Percentiles rank a stretch among this genome's conserved stretches.
Conservation (phyloP, 2,329 filamentous ascomycete species). For the Geoglossum cookeanum region DNA sequence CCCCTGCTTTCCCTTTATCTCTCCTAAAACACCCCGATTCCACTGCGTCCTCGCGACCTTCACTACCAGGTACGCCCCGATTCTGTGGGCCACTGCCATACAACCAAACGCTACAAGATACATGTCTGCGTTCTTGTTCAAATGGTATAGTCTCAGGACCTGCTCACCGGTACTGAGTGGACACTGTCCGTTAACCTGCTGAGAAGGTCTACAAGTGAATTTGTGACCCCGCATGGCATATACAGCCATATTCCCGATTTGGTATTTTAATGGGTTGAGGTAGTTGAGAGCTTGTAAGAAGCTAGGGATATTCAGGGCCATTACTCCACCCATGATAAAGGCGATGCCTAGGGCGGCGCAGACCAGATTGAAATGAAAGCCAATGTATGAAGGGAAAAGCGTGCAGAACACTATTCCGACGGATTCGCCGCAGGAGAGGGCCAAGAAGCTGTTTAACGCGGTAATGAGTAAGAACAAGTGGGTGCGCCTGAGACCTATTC, state of each 20-base stretch:
- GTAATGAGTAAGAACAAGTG: conserved; percentile 46
- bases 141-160: conserved; percentile 45
- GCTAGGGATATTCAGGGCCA: conserved; percentile 48
- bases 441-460: conserved; percentile 50
- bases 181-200: conserved; percentile 22
- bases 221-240: conserved; percentile 40
- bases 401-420: conserved; percentile 68
- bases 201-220: conserved; percentile 38
- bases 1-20: neutral
- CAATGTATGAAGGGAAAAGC: conserved; percentile 46
- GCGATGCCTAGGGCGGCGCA: conserved; percentile 50
- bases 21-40: conserved; percentile 10
- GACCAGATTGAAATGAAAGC: conserved; percentile 57
- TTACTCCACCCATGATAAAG: conserved; percentile 50
- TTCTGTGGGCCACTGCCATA: conserved; percentile 43
- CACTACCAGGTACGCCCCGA: conserved; percentile 41
- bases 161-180: conserved; percentile 46
- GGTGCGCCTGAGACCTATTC: conserved; percentile 43
- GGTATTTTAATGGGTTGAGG: conserved; percentile 52
- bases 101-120: conserved; percentile 45
- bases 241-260: conserved; percentile 44
- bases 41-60: conserved; percentile 35
- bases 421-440: conserved; percentile 56
- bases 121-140: conserved; percentile 40
- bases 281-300: conserved; percentile 53